Conservation (phyloP, 2,329 filamentous ascomycete species). For the Fusarium sp. region DNA sequence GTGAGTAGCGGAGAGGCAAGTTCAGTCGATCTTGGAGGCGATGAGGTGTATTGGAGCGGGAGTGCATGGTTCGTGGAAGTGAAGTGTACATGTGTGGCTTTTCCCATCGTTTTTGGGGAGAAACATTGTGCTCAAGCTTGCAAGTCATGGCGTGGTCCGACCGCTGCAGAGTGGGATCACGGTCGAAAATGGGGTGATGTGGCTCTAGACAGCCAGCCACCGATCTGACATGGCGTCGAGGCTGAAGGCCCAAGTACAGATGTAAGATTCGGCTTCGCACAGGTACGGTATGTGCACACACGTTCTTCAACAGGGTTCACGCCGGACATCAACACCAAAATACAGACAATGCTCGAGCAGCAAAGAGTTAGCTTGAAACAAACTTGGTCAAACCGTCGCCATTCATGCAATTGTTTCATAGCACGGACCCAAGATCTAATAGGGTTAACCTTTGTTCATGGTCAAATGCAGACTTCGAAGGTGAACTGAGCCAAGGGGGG, state of each 20-base stretch:
- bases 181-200: constrained; percentile 6
- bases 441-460: neutral
- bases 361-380: constrained; percentile 1
- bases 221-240: constrained; percentile 27
- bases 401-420: neutral
- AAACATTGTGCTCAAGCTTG: constrained; percentile 1
- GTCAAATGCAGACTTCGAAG: neutral
- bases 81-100: constrained; percentile 13
- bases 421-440: neutral
- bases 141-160: constrained; percentile 1
- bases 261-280: neutral
- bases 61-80: constrained; percentile 9
- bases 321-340: neutral
- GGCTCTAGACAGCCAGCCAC: constrained; percentile 17
- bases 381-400: neutral
- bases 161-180: neutral
- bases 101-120: neutral
- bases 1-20: neutral
- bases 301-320: constrained; percentile 8
- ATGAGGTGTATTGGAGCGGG: constrained; percentile 11
- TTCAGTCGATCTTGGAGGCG: neutral
- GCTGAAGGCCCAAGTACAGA: constrained; percentile 12
- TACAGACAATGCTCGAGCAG: neutral
- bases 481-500: neutral
- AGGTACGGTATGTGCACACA: constrained; percentile 1